phyloP scores from a whole-genome alignment of 2,329 filamentous ascomycete species.

The Botryotinia globosa region DNA sequence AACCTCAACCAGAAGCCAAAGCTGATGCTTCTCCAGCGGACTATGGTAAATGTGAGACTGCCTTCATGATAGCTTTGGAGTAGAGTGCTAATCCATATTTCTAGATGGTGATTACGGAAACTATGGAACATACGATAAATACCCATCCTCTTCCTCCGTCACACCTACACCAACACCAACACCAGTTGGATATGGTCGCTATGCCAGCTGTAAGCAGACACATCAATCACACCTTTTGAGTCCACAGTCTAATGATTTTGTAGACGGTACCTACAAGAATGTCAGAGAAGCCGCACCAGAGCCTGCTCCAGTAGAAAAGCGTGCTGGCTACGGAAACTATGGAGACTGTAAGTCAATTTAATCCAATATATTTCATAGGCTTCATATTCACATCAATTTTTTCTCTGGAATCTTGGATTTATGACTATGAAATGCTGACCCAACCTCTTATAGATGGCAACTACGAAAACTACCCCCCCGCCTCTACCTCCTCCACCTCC shows the following conservation, averaged over 20 bases:
- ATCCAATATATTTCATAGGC: not conserved
- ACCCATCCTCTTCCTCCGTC: not conserved
- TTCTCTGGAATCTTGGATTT: not conserved
- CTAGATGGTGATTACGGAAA: slow-evolving; percentile 12
- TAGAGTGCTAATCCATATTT: not conserved
- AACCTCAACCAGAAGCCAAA: slow-evolving; percentile 13
- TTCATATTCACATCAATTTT: not conserved
- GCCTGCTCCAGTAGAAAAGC: slow-evolving; percentile 1
- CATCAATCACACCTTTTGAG: not conserved
- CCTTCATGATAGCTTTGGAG: not conserved
- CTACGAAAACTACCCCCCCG: slow-evolving; percentile 3
- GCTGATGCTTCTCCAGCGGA: slow-evolving; percentile 10
- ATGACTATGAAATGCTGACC: slow-evolving; percentile 14
- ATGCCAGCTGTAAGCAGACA: slow-evolving; percentile 11
- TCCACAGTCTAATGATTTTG: not conserved
- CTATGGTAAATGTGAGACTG: slow-evolving; percentile 15
- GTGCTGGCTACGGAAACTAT: slow-evolving; percentile 14
- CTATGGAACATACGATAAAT: slow-evolving; percentile 18
- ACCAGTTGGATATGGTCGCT: slow-evolving; percentile 12
- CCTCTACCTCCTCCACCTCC: not conserved
- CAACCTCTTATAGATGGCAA: slow-evolving; percentile 10
- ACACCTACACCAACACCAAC: not conserved
- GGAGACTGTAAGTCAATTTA: slow-evolving; percentile 7
- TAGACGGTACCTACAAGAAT: slow-evolving; percentile 2
- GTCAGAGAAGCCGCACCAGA: slow-evolving; percentile 4